Base-by-base conservation (phyloP, 2,329 filamentous ascomycete genomes). In the Pestalotiopsis sp. region DNA sequence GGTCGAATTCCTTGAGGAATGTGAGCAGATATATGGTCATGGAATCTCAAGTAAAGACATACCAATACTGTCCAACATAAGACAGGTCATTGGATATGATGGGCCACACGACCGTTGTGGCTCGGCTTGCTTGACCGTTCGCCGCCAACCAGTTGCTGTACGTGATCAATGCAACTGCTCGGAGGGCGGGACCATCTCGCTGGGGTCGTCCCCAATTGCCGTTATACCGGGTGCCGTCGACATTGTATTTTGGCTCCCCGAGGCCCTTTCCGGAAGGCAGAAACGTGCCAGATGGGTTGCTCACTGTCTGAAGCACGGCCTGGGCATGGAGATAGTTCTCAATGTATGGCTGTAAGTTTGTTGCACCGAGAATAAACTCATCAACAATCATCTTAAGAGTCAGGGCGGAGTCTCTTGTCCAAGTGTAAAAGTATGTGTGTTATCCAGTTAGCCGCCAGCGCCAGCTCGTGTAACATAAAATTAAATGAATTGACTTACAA, bases 131-230 rank as follows among this genome's bases (percentile, higher is more conserved):
- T 52, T 83, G 76, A 11, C 82, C 83, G 38, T 83, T 81, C 4
- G 78, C 77, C 55, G 87, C 73, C 56, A 89, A 78, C 79, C 84
- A 85, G 65, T 83, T 80, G 3, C 83, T 82, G 71, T 88, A 89
- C 1, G 82, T 79, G 56, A 86, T 85, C 68, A 89, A 74, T 0
- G 87, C 82, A 22, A 85, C 87, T 2, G 86, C 86, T 61, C 88
- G 81, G n/a, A 89, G 79, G 11, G 87, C 85, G 40, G 88, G 87
- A 0, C 87, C 87, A 73, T 89, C 87, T 30, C 84, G 81, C 75
- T 89, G 88, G 22, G 88, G 88, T 24, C 88, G 81, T 17, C 87
- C 87, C 87, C 87, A 89, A 7, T 78, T 73, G 11, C 83, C 84
- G 26, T 81, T 85, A 72, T 82, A 87, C 0, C 82, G 80, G 3